phyloP scores from a whole-genome alignment of 208 protist species.

The Leishmania mexicana region DNA sequence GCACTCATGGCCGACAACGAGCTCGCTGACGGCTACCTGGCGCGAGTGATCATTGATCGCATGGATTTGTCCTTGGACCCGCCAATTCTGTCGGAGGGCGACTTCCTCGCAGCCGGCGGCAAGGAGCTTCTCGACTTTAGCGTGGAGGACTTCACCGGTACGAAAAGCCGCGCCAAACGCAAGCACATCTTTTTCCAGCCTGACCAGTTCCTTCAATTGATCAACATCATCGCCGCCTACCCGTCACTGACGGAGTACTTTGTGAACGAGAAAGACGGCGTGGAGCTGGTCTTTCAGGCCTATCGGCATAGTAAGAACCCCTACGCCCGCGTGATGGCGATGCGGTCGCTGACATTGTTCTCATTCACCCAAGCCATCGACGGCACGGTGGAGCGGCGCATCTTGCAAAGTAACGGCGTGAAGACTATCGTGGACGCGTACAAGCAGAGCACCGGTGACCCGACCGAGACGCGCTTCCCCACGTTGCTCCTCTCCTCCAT shows the following conservation, averaged over 20 bases:
- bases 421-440: constrained; percentile 79
- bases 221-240: constrained; percentile 81
- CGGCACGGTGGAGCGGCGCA: constrained; percentile 71
- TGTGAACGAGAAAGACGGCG: constrained; percentile 69
- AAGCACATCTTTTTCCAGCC: constrained; percentile 90
- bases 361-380: constrained; percentile 83
- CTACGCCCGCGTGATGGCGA: constrained; percentile 76
- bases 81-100: constrained; percentile 62
- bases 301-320: constrained; percentile 70
- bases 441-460: constrained; percentile 83
- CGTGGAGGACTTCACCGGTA: constrained; percentile 81
- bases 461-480: constrained; percentile 84
- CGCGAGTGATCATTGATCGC: constrained; percentile 84
- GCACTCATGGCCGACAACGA: constrained; percentile 89
- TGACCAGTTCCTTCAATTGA: constrained; percentile 83
- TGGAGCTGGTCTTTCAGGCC: constrained; percentile 76
- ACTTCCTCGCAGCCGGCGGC: constrained; percentile 65
- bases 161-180: constrained; percentile 44
- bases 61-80: constrained; percentile 90
- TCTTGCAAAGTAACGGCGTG: constrained; percentile 78
- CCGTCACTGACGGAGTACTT: constrained; percentile 75
- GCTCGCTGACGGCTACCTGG: constrained; percentile 87
- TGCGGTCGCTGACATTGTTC: constrained; percentile 79
- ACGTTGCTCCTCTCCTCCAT: constrained; percentile 88
- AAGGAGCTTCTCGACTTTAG: constrained; percentile 79